A percentile compares a stretch with the other conserved stretches of the same genome.
Evolutionary conservation across 768 basidiomycete species (phyloP).

Genomic region (Trichaptum fuscoviolaceum): DNA sequence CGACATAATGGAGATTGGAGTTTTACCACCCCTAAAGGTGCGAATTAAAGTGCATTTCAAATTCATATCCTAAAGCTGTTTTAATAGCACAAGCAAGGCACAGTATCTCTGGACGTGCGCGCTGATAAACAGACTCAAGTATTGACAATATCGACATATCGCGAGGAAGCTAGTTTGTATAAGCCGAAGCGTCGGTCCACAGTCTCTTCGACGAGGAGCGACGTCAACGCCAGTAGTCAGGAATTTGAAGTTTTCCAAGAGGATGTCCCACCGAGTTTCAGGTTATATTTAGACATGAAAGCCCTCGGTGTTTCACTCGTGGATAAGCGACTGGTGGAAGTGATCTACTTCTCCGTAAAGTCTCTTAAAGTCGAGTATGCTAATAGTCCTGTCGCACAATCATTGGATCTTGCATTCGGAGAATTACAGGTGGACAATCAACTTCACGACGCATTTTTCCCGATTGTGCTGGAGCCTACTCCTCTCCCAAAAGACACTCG

Average conservation of each 20-base stretch:
- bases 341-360: slow-evolving; percentile 80
- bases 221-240: slow-evolving; percentile 60
- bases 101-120: slow-evolving; percentile 86
- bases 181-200: slow-evolving; percentile 61
- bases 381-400: slow-evolving; percentile 72
- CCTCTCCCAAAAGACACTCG: slow-evolving; percentile 73
- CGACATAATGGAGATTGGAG: slow-evolving; percentile 95
- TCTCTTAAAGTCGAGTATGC: slow-evolving; percentile 80
- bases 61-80: not conserved
- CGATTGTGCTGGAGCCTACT: slow-evolving; percentile 92
- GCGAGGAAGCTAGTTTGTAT: slow-evolving; percentile 80
- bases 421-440: slow-evolving; percentile 95
- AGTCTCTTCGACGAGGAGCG: slow-evolving; percentile 50
- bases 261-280: slow-evolving; percentile 61
- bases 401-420: slow-evolving; percentile 76
- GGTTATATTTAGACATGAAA: slow-evolving; percentile 69
- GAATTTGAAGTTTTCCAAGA: slow-evolving; percentile 86
- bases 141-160: slow-evolving; percentile 82
- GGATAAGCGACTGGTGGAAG: slow-evolving; percentile 82
- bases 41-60: not conserved
- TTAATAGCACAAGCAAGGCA: slow-evolving; percentile 28
- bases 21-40: slow-evolving; percentile 72
- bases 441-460: slow-evolving; percentile 91
- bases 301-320: slow-evolving; percentile 92
- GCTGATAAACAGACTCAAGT: slow-evolving; percentile 85